These are phyloP conservation scores for Dunaliella primolecta DNA, from an alignment of 139 green algal genomes.

Conservation along the genomic window DNA sequence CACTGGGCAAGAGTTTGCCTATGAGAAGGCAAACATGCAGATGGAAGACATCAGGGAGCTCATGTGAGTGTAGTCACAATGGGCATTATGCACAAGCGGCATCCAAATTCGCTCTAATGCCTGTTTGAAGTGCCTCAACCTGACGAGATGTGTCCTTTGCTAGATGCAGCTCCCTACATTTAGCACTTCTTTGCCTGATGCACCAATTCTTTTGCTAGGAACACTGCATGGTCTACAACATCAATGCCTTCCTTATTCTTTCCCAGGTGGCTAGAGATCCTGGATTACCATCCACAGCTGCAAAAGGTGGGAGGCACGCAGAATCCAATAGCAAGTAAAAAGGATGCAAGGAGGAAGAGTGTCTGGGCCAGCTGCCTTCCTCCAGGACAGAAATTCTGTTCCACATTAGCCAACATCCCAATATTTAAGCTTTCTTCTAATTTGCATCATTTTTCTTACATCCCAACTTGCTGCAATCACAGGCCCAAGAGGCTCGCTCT, in stretches of 20 bases:
- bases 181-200: neutral
- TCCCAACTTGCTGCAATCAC: too few species aligned
- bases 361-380: too few species aligned
- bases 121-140: neutral
- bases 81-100: too few species aligned
- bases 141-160: neutral
- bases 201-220: neutral
- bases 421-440: too few species aligned
- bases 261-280: neutral
- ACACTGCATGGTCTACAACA: neutral
- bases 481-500: too few species aligned
- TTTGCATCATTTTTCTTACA: too few species aligned
- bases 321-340: too few species aligned
- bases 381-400: too few species aligned
- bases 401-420: too few species aligned
- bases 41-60: neutral
- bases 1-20: constrained; percentile 18
- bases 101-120: too few species aligned
- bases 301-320: neutral
- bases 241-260: too few species aligned
- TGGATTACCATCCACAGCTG: neutral
- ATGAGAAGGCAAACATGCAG: constrained; percentile 11
- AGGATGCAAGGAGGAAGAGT: too few species aligned
- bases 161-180: neutral
- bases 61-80: neutral